Percentiles rank a stretch among this genome's conserved stretches.
phyloP scores from a whole-genome alignment of 192 early-diverging fungal genomes.

The Pilaira anomala region DNA sequence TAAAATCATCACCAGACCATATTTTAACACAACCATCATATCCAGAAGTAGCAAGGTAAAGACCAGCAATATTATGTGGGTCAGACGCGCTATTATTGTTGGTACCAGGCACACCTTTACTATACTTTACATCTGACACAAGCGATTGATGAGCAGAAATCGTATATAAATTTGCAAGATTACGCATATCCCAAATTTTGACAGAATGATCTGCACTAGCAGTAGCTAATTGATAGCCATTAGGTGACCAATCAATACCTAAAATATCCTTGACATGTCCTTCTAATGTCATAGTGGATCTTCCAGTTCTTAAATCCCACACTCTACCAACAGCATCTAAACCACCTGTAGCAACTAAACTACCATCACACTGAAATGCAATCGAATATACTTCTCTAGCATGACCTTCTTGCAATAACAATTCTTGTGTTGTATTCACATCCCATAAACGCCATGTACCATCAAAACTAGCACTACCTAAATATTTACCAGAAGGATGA shows the following conservation, averaged over 20 bases:
- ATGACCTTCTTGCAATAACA: conserved; percentile 93
- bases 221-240: conserved; percentile 88
- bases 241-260: conserved; percentile 87
- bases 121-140: conserved; percentile 78
- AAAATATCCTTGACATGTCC: conserved; percentile 92
- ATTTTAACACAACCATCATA: conserved; percentile 93
- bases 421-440: conserved; percentile 64
- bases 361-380: conserved; percentile 89
- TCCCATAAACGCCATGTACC: conserved; percentile 98
- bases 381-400: conserved; percentile 91
- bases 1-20: conserved; percentile 93
- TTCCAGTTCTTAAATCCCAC: conserved; percentile 93
- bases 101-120: conserved; percentile 37
- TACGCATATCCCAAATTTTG: conserved; percentile 90
- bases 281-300: conserved; percentile 82
- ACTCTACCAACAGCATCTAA: conserved; percentile 90
- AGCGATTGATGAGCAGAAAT: conserved; percentile 92
- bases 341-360: conserved; percentile 87
- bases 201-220: conserved; percentile 91
- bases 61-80: conserved; percentile 52
- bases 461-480: conserved; percentile 76
- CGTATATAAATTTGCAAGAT: conserved; percentile 67
- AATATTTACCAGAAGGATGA: conserved; percentile 83
- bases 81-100: conserved; percentile 30
- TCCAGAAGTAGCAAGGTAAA: conserved; percentile 74